A percentile compares a stretch with the other conserved stretches of the same genome.
Conservation (phyloP, 495 filamentous ascomycete genomes). For the Tuber melanosporum region DNA sequence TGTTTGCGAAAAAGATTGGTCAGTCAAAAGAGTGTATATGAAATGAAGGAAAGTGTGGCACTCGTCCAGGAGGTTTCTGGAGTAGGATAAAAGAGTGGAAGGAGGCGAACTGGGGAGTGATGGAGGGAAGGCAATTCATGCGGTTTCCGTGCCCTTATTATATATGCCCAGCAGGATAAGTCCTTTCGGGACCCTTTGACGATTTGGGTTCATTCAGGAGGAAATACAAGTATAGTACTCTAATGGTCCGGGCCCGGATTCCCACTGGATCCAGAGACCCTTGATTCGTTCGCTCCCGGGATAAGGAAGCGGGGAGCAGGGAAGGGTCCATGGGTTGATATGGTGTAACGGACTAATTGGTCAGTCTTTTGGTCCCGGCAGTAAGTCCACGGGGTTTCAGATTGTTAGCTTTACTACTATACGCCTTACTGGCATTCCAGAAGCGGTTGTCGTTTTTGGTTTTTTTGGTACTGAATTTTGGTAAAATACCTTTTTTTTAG, state of each 20-base stretch:
- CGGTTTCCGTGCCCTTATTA: neutral
- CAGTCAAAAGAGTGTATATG: neutral
- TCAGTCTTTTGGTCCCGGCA: neutral
- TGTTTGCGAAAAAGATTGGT: neutral
- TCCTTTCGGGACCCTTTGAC: neutral
- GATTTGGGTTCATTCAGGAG: neutral
- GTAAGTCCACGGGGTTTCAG: neutral
- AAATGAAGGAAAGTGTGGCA: neutral
- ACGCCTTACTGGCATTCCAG: neutral
- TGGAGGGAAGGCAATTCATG: neutral
- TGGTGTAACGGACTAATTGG: neutral
- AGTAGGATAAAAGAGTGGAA: conserved; percentile 6
- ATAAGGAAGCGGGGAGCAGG: neutral
- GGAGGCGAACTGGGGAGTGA: conserved; percentile 4
- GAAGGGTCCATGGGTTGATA: neutral
- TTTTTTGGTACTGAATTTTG: too few relatives aligned
- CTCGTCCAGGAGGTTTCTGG: neutral
- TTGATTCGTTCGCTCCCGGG: neutral
- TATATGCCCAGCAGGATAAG: neutral
- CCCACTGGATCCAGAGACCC: neutral
- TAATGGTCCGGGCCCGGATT: neutral
- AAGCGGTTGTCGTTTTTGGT: too few relatives aligned
- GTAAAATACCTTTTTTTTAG: too few relatives aligned
- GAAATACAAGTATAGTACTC: neutral
- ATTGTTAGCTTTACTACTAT: neutral